Base-by-base conservation (phyloP, 2,329 filamentous ascomycete genomes). In the Paecilomyces variotii region DNA sequence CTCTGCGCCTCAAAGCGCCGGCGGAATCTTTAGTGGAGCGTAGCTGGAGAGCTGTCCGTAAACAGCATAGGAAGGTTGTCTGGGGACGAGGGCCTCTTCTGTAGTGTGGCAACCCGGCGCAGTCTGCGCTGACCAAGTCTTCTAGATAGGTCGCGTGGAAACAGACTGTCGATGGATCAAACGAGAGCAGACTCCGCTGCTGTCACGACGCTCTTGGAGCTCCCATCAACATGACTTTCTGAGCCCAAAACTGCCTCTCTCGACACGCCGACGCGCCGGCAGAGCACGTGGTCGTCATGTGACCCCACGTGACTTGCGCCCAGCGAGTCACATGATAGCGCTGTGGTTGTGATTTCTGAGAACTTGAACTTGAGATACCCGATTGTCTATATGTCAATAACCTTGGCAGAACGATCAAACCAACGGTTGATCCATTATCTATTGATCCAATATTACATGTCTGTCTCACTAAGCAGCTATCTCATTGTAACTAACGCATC, bases 21-120 rank as follows among this genome's bases (percentile, higher is more conserved):
- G 30, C 24, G 26, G 25, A 14, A 24, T 53, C 32, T 60, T 57
- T 39, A 52, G 9, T 51, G 51, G n/a, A 32, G 9, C 24, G 19
- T 25, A 19, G 24, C 25, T 28, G 45, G 35, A n/a, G 51, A 53
- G 12, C 5, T 28, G 39, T 61, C 28, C 59, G 61, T 32, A 59
- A 59, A 51, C 51, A 57, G 53, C 62, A 63, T 60, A 59, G 61
- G 54, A 58, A 61, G 45, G 54, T 57, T 62, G 64, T 60, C 60
- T 59, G 57, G 61, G 63, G 60, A 58, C 54, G 60, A 61, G 62
- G 57, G 52, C 59, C 57, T 53, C 25, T 57, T 57, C 54, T 27
- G 53, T 28, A 14, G 30, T 9, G 30, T 45, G 19, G 30, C 26
- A 30, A 65, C n/a, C 19, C 4, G 19, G 39, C 10, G 2, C 39